phyloP scores from a whole-genome alignment of 2,329 filamentous ascomycete genomes.

The Coniella vitis region DNA sequence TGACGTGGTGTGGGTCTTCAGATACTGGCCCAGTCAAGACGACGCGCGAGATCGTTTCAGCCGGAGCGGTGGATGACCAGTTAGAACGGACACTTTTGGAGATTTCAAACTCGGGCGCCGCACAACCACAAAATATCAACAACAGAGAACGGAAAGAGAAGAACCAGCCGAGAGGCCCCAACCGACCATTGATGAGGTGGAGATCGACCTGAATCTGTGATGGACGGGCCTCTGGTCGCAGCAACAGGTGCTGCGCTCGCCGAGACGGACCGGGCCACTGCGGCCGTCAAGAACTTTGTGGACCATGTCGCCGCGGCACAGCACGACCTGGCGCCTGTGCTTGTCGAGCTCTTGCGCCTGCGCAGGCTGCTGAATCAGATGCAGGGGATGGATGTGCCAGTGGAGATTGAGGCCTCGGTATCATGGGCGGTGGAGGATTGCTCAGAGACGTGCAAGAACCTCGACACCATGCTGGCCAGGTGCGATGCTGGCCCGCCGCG shows the following conservation, averaged over 20 bases:
- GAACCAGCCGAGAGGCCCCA: too few relatives aligned
- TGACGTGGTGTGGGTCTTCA: too few relatives aligned
- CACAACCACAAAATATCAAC: too few relatives aligned
- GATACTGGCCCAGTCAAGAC: too few relatives aligned
- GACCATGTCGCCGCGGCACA: conserved; percentile 11
- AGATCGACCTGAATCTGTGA: not conserved
- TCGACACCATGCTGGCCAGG: conserved; percentile 5
- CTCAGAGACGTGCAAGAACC: conserved; percentile 7
- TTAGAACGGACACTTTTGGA: too few relatives aligned
- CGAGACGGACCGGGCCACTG: conserved; percentile 3
- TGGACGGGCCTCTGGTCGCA: conserved; percentile 11
- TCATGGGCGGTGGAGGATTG: conserved; percentile 8
- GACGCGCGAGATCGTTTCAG: too few relatives aligned
- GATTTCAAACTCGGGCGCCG: too few relatives aligned
- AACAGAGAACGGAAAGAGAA: too few relatives aligned
- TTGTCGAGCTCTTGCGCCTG: conserved; percentile 8
- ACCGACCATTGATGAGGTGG: too few relatives aligned
- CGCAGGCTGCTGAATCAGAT: conserved; percentile 4
- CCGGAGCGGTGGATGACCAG: too few relatives aligned
- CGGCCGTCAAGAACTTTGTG: conserved; percentile 7
- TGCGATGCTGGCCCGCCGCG: conserved; percentile 10
- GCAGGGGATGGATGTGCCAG: not conserved
- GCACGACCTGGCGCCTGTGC: conserved; percentile 9
- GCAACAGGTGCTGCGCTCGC: conserved; percentile 13
- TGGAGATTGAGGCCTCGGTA: not conserved